A percentile compares a stretch with the other conserved stretches of the same genome.
These are phyloP conservation scores for Margaritispora aquatica DNA, from an alignment of 495 filamentous ascomycete species.

Conservation along the genomic window DNA sequence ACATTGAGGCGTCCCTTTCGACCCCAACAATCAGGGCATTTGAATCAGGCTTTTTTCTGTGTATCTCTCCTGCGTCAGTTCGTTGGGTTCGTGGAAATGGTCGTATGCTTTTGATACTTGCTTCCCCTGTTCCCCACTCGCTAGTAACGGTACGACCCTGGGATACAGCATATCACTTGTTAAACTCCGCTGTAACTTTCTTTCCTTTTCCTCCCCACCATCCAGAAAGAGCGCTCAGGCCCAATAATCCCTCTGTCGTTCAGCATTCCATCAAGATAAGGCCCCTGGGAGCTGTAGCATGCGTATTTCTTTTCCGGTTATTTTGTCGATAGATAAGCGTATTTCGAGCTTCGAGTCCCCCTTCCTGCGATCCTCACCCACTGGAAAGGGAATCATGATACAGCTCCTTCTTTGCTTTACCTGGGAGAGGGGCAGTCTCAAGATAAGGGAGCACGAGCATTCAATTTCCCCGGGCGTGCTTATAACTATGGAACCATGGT, in stretches of 20 bases:
- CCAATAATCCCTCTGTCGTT: constrained; percentile 1
- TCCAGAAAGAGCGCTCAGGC: not conserved
- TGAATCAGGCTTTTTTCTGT: not conserved
- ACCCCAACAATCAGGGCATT: not conserved
- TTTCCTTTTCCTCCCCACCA: not conserved
- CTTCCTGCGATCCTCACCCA: not conserved
- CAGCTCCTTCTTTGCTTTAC: not conserved
- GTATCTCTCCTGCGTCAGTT: not conserved
- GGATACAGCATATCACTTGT: not conserved
- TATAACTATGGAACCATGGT: constrained; percentile 1
- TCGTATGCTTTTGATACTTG: not conserved
- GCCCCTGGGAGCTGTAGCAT: not conserved
- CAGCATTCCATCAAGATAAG: constrained; percentile 2
- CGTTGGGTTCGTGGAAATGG: not conserved
- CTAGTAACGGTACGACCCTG: not conserved
- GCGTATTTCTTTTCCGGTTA: not conserved
- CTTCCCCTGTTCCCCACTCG: not conserved
- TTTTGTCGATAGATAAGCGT: constrained; percentile 1
- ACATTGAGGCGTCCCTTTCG: not conserved
- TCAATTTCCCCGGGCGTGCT: not conserved
- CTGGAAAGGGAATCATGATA: not conserved
- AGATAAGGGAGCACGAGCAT: not conserved
- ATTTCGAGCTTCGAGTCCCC: not conserved
- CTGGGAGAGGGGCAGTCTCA: not conserved
- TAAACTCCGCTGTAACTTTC: not conserved